phyloP scores from a whole-genome alignment of 371 early-diverging fungal species.

The Saksenaea oblongispora region DNA sequence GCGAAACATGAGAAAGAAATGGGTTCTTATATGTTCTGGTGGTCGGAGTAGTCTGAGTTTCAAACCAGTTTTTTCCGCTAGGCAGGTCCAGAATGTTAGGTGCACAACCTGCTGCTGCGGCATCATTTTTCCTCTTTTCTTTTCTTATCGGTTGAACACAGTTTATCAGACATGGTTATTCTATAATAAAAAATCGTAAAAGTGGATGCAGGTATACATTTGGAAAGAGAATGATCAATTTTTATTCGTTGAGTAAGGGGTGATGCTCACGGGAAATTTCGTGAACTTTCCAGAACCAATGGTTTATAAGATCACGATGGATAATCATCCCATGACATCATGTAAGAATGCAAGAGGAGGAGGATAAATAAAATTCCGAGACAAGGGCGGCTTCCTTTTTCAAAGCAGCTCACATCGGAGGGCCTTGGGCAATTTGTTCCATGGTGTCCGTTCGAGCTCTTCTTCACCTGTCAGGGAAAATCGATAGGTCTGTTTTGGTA shows the following conservation, averaged over 20 bases:
- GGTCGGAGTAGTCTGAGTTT: neutral
- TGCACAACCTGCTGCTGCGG: neutral
- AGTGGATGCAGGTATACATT: too few species aligned
- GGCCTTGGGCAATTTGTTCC: neutral
- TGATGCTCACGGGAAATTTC: neutral
- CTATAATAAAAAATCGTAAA: too few species aligned
- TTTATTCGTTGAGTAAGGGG: neutral
- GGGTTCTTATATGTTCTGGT: neutral
- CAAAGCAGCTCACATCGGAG: neutral
- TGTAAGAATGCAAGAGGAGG: neutral
- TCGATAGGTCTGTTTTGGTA: neutral
- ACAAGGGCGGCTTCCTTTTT: neutral
- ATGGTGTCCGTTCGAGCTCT: neutral
- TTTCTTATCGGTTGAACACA: neutral
- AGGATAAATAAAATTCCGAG: neutral
- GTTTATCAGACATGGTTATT: too few species aligned
- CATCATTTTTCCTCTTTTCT: neutral
- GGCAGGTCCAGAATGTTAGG: neutral
- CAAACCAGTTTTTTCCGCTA: conserved; percentile 2
- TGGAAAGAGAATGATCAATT: neutral
- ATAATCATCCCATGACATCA: neutral
- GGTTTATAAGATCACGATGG: neutral
- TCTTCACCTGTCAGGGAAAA: neutral
- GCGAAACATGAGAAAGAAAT: neutral
- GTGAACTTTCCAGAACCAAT: conserved; percentile 3